Percentiles rank a stretch among this genome's conserved stretches.
Evolutionary conservation across 78 protist species (phyloP).

Genomic region (Dictyostelium brefeldianum): DNA sequence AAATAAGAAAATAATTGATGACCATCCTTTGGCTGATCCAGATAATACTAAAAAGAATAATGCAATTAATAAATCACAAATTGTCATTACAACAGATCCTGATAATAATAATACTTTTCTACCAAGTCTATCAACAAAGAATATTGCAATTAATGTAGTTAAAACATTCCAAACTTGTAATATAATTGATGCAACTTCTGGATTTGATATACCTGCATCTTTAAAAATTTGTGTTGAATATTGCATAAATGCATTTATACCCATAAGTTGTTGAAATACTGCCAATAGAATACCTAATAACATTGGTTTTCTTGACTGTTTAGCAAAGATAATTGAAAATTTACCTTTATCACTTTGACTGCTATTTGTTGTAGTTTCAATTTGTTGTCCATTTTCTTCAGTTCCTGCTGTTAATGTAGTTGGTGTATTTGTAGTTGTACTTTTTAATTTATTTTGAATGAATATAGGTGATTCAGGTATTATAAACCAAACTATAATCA

Average conservation of each 20-base stretch:
- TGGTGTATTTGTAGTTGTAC: not conserved
- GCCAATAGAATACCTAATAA: conserved; percentile 45
- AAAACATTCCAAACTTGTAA: conserved; percentile 72
- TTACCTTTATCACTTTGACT: not conserved
- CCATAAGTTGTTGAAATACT: conserved; percentile 26
- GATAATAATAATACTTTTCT: conserved; percentile 40
- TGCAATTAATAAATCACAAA: conserved; percentile 38
- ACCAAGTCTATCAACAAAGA: conserved; percentile 57
- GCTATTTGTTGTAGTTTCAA: not conserved
- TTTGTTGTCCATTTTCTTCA: not conserved
- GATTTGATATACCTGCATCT: conserved; percentile 49
- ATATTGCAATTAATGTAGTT: conserved; percentile 48
- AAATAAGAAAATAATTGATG: conserved; percentile 34
- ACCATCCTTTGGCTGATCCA: conserved; percentile 56
- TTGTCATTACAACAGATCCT: conserved; percentile 52
- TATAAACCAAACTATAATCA: conserved; percentile 32
- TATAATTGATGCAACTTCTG: conserved; percentile 22
- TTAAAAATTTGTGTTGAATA: conserved; percentile 55
- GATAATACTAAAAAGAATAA: conserved; percentile 2
- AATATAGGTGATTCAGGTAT: conserved; percentile 49
- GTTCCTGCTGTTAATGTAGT: not conserved
- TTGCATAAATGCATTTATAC: conserved; percentile 78
- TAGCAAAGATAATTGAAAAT: not conserved
- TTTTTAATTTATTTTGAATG: not conserved
- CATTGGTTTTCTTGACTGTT: conserved; percentile 58